Base-by-base conservation (phyloP, 176 grass and related monocot genomes). In the Zoysia pacifica region DNA sequence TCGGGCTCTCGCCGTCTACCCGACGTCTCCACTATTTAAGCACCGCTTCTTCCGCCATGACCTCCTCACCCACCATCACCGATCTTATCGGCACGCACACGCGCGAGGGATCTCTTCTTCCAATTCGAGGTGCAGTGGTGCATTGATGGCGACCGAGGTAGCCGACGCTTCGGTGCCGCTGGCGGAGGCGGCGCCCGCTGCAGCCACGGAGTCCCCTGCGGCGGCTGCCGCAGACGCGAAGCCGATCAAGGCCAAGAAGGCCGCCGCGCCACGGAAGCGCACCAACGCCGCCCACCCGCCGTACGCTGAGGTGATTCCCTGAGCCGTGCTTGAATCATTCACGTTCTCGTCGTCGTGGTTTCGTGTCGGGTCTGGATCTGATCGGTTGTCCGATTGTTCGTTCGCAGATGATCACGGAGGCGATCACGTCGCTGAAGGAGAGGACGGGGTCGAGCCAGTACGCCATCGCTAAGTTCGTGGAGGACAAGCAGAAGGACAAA, bases 181-280 rank as follows among this genome's bases (percentile, higher is more conserved):
- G 13, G 69, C 48, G 38, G 86, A 81, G 78, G 62, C 45, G 11
- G 70, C 44, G 3, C 39, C 69, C 35, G 81, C 69, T 2, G 60
- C 28, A 0, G 43, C 15, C 11, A 36, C 8, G 0, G 86, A 63
- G 40, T 37, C 66, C 19, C 18, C 65, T 2, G 74, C 36, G 4
- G 36, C 80, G 1, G 10, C 65, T 6, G 62, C 78, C 52, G 72
- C 1, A 0, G 78, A 86, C 4, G 37, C 82, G 9, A 97, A 97
- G 91, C 86, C 88, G 75, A 55, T 79, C 2, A 97, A 97, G 87
- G 86, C 81, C 0, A 97, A 94, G 87, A 97, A 94, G 79, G 47
- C 91, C 18, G 65, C 74, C n/a, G 91, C 85, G 1, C 63, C 88
- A 0, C 72, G 58, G 58, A 94, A 97, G 83, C 63, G 72, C 10